These are phyloP conservation scores for Candolleomyces efflorescens DNA, from an alignment of 768 basidiomycete genomes.

Conservation along the genomic window DNA sequence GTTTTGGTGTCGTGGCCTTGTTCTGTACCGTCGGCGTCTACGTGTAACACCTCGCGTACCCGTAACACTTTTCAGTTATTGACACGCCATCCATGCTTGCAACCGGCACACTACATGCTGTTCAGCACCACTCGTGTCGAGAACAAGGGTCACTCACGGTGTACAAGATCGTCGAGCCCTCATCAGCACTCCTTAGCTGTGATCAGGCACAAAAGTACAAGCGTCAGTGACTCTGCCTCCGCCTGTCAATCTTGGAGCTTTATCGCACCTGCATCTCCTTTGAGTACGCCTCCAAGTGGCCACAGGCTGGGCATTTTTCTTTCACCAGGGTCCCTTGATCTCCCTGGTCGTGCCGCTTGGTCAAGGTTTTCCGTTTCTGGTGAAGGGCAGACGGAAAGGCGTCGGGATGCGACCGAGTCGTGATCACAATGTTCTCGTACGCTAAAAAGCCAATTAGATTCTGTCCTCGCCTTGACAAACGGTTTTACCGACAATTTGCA, in stretches of 20 bases:
- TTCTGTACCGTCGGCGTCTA: slow-evolving; percentile 86
- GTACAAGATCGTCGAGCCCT: slow-evolving; percentile 92
- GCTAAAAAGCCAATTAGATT: slow-evolving; percentile 38
- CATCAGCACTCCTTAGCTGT: slow-evolving; percentile 86
- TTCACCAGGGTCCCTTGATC: slow-evolving; percentile 63
- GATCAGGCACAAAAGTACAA: slow-evolving; percentile 6
- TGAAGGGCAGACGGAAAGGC: slow-evolving; percentile 89
- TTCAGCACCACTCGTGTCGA: slow-evolving; percentile 4
- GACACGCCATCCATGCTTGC: slow-evolving; percentile 78
- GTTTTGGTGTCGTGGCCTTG: slow-evolving; percentile 85
- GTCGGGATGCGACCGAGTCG: slow-evolving; percentile 87
- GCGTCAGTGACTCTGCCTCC: neutral
- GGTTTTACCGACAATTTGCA: slow-evolving; percentile 67
- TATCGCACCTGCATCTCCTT: slow-evolving; percentile 78
- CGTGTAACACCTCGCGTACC: slow-evolving; percentile 38
- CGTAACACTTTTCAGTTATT: slow-evolving; percentile 54
- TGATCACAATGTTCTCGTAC: slow-evolving; percentile 88
- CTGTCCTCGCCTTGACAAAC: neutral
- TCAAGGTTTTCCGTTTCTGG: slow-evolving; percentile 88
- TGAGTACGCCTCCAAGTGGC: slow-evolving; percentile 80
- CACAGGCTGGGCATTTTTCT: slow-evolving; percentile 87
- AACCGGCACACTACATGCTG: slow-evolving; percentile 57
- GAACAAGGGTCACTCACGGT: slow-evolving; percentile 52
- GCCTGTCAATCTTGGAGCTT: neutral
- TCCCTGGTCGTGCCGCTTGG: slow-evolving; percentile 67